Base-by-base conservation (phyloP, 352 stramenopile genomes). In the Globisporangium camurandrum region DNA sequence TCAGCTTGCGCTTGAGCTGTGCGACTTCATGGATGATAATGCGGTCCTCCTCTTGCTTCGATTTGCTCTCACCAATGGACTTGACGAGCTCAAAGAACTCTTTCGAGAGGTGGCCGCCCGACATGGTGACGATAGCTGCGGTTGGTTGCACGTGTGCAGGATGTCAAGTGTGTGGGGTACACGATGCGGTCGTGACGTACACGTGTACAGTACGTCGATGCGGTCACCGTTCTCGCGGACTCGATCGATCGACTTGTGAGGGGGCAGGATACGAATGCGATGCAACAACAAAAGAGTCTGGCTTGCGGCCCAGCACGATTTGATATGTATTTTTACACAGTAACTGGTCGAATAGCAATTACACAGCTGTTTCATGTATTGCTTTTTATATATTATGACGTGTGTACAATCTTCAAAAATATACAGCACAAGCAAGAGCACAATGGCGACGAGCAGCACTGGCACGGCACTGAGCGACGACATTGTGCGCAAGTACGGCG, bases 41-140 rank as follows among this genome's bases (percentile, higher is more conserved):
- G 48, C 94, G 84, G 73, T 99, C 97, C 69, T 99, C 97, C 81
- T 99, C 97, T 75, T 99, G 97, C 82, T 99, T 99, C 19, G 94
- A 98, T 73, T 99, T 99, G 70, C 87, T 97, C 81, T 99, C 97
- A 52, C 97, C 97, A 62, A 99, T 99, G 26, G 95, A 96, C 72
- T 99, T 99, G 66, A 99, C 95, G 49, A 99, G 93, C 80, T 99
- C 96, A 71, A 99, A 99, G 83, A 99, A 99, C 73, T 99, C 97
- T 66, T 96, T 97, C 37, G 88, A 95, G 55, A 97, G 59, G 54
- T 95, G 85, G 28, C 80, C 73, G 66, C 84, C 83, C 64, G 83
- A 93, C 85, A 95, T 94, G 57, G 9, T 66, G 4, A 26, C 10
- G 38, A 17, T 5, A 12, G 12, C 10, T 0, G 23, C 19, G 28